Percentiles rank a stretch among this genome's conserved stretches.
These are phyloP conservation scores for Larix kaempferi DNA, from an alignment of 75 land plant species.

Conservation along the genomic window DNA sequence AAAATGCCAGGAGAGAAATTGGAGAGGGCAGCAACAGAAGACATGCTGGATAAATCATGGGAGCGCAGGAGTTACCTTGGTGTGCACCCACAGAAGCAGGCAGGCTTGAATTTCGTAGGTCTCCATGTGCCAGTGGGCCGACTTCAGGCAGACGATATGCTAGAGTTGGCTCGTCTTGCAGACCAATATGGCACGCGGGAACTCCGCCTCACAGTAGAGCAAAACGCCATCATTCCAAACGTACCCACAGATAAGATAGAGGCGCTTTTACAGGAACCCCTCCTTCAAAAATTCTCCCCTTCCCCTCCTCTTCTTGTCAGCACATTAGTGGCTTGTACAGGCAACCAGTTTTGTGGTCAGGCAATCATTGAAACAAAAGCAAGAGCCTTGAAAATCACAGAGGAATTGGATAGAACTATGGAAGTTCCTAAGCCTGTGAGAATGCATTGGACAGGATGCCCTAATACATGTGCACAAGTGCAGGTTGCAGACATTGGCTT, in stretches of 20 bases:
- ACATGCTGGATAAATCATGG: constrained; percentile 71
- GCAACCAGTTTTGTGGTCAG: constrained; percentile 97
- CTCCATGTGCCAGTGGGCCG: constrained; percentile 96
- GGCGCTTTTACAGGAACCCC: constrained; percentile 54
- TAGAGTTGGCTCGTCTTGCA: constrained; percentile 87
- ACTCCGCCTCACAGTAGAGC: constrained; percentile 93
- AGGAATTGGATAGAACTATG: constrained; percentile 72
- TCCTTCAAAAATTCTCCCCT: constrained; percentile 57
- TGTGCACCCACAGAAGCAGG: constrained; percentile 91
- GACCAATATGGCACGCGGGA: constrained; percentile 90
- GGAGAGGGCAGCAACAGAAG: constrained; percentile 64
- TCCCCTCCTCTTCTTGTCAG: constrained; percentile 66
- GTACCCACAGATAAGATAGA: constrained; percentile 48
- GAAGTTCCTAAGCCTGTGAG: constrained; percentile 60
- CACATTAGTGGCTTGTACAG: constrained; percentile 91
- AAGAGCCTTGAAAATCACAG: constrained; percentile 72
- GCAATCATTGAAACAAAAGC: constrained; percentile 98
- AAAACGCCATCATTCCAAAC: constrained; percentile 90
- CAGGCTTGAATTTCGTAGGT: constrained; percentile 79
- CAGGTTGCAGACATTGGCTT: constrained; percentile 99
- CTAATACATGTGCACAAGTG: constrained; percentile 90
- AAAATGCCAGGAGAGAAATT: constrained; percentile 61
- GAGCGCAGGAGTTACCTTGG: constrained; percentile 80
- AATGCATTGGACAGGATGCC: constrained; percentile 99
- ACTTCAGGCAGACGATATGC: constrained; percentile 87